Base-by-base conservation (phyloP, 805 yeast genomes). In the Saturnispora zaruensis region DNA sequence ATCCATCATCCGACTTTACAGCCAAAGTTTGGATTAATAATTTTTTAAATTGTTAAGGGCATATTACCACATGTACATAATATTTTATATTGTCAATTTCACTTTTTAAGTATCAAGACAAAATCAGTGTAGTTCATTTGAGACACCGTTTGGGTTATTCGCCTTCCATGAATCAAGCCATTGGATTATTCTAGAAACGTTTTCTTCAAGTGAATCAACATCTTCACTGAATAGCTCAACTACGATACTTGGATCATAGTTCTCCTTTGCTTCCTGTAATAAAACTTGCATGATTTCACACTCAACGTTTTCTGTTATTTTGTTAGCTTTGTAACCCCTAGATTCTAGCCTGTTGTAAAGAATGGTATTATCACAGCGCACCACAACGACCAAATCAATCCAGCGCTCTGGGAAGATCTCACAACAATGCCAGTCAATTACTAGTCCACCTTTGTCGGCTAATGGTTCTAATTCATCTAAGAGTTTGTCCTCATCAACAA, bases 361-460 rank as follows among this genome's bases (percentile, higher is more conserved):
- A 1, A 72, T 66, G 14, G 81, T 68, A 59, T 86, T 88, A 60
- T 86, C 84, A 42, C 95, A 82, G 55, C 90, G 74, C 50, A 93
- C 72, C 1, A 93, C 99, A 37, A 89, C 84, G 5, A 93, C 98
- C 54, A 93, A 73, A 66, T 93, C 99, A 46, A 93, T 86, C 64
- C 88, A 76, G 57, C 95, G 72, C 63, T 89, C 98, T 1, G 98
- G 98, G 62, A 93, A 91, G 20, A 87, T 78, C 61, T 93, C 99
- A 67, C 96, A 88, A 42, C 91, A 93, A 64, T 93, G 99, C 99
- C 99, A 93, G 66, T 93, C 99, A 11, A 93, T 74, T 7, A 93
- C 71, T n/a, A 76, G 73, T 1, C 95, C 96, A n/a, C 99, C 99
- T 55, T 79, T 71, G 48, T 83, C 84, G 45, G 90, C 71, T 37